Conservation (phyloP, 2,329 filamentous ascomycete genomes). For the Dothideomycetidae sp. region DNA sequence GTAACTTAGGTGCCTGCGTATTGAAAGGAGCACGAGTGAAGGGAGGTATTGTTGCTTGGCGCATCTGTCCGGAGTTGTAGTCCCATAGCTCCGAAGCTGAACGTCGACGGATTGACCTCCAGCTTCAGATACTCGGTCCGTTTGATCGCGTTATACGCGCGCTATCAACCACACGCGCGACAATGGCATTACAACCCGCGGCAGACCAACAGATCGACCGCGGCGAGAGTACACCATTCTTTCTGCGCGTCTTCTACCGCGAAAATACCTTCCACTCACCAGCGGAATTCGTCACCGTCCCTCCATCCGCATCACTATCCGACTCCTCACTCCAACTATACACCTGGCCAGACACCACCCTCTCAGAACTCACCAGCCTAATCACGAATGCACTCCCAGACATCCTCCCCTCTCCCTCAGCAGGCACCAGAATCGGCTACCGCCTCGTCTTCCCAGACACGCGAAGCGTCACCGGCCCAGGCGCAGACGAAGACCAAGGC, state of each 20-base stretch:
- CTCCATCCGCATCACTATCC: slow-evolving; percentile 38
- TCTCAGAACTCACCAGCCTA: slow-evolving; percentile 67
- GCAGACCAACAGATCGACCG: slow-evolving; percentile 42
- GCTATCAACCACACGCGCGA: not conserved
- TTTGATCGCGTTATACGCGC: too few species aligned
- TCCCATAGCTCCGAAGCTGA: too few species aligned
- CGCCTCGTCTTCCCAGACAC: slow-evolving; percentile 75
- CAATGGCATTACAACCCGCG: slow-evolving; percentile 24
- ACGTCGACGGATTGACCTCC: too few species aligned
- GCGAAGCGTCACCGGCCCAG: slow-evolving; percentile 28
- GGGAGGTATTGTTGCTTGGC: too few species aligned
- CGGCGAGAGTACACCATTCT: slow-evolving; percentile 62
- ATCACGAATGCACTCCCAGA: slow-evolving; percentile 54
- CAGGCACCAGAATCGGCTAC: slow-evolving; percentile 77
- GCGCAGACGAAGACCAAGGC: slow-evolving; percentile 28
- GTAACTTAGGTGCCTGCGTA: too few species aligned
- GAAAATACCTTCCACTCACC: slow-evolving; percentile 59
- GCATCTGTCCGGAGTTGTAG: too few species aligned
- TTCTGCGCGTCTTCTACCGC: slow-evolving; percentile 74
- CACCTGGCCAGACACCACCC: slow-evolving; percentile 69
- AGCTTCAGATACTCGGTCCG: too few species aligned
- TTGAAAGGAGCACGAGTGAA: too few species aligned
- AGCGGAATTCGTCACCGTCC: slow-evolving; percentile 49
- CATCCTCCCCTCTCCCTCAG: slow-evolving; percentile 56
- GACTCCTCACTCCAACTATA: slow-evolving; percentile 52